phyloP scores from a whole-genome alignment of 1,284 basidiomycete genomes.

The Marasmius sp. region DNA sequence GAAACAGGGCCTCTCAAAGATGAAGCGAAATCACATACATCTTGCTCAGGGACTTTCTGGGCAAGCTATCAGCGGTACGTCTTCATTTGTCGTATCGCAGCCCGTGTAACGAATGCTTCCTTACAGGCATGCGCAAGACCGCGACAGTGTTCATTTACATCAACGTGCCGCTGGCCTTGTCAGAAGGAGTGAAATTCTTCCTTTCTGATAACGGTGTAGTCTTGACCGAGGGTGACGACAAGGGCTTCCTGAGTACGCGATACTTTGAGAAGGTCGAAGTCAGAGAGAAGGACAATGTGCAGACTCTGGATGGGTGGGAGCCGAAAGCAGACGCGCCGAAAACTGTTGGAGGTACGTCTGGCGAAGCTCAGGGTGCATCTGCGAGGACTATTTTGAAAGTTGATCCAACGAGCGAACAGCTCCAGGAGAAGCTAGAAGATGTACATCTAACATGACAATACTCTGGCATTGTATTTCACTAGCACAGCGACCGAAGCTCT shows the following conservation, averaged over 20 bases:
- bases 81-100: background rate
- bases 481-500: too few species aligned
- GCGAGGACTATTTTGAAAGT: background rate
- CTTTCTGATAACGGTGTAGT: constrained; percentile 85
- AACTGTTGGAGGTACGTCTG: too few species aligned
- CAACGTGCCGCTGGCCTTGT: constrained; percentile 69
- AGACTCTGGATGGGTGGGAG: background rate
- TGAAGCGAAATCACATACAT: constrained; percentile 88
- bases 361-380: background rate
- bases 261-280: constrained; percentile 1
- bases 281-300: background rate
- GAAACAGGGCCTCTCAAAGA: constrained; percentile 74
- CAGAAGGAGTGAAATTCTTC: constrained; percentile 70
- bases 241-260: constrained; percentile 45
- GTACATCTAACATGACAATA: background rate
- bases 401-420: background rate
- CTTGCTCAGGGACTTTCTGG: constrained; percentile 73
- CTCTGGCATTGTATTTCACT: too few species aligned
- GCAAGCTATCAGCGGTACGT: constrained; percentile 73
- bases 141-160: constrained; percentile 78
- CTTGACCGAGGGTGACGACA: constrained; percentile 69
- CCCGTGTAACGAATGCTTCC: background rate
- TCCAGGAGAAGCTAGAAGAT: background rate
- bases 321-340: background rate
- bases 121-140: constrained; percentile 74